These are phyloP conservation scores for Populus nigra DNA, from an alignment of 345 rosid species.

Conservation along the genomic window DNA sequence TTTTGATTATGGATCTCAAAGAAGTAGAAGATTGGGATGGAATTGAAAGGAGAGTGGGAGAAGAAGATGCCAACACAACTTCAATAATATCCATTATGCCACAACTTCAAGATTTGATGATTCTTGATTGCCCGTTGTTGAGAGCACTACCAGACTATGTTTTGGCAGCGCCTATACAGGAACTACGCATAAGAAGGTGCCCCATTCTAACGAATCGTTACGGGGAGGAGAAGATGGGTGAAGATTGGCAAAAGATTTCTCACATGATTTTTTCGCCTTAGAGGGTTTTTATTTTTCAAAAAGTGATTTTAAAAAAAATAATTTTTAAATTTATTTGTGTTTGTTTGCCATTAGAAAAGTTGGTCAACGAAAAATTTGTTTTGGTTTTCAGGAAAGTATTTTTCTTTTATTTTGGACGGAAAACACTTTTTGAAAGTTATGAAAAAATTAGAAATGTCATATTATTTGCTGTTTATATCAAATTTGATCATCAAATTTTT, in stretches of 20 bases:
- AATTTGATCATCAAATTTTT: no score
- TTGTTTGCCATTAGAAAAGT: no score
- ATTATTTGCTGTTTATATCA: no score
- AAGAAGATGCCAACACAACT: not conserved
- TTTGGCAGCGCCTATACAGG: not conserved
- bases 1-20: not conserved
- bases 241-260: constrained; percentile 8
- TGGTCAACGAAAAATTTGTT: no score
- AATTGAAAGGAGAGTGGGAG: not conserved
- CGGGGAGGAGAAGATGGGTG: not conserved
- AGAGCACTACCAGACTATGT: constrained; percentile 7
- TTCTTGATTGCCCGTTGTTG: not conserved
- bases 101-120: not conserved
- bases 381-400: no score
- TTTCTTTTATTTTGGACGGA: no score
- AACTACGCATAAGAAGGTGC: not conserved
- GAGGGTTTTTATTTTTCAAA: no score
- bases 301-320: no score
- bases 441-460: no score
- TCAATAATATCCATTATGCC: not conserved
- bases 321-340: no score
- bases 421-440: no score
- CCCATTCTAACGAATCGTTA: not conserved
- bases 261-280: not conserved
- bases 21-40: constrained; percentile 11